phyloP scores from a whole-genome alignment of 345 rosid genomes.

The Citrus australasica region DNA sequence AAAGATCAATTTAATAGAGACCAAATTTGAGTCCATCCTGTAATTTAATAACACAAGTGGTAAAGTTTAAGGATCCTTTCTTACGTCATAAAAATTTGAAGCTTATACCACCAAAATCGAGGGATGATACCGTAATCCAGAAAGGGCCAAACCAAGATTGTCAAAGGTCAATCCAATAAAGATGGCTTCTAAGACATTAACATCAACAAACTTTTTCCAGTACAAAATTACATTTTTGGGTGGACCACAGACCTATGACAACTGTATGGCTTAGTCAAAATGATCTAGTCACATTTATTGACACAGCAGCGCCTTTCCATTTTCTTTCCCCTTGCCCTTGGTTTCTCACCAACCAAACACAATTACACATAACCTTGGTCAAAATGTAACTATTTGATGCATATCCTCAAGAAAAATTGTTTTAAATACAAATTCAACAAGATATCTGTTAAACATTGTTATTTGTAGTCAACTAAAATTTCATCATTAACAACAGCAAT shows the following conservation, averaged over 20 bases:
- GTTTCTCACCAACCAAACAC: constrained; percentile 4
- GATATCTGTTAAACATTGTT: background rate
- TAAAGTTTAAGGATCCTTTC: background rate
- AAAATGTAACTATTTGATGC: background rate
- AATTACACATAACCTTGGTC: background rate
- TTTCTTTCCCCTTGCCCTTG: background rate
- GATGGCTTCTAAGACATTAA: background rate
- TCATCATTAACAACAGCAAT: background rate
- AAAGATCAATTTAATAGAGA: background rate
- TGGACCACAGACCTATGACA: background rate
- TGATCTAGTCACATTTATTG: background rate
- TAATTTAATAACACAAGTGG: background rate
- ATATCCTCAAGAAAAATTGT: background rate
- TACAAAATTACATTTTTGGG: background rate
- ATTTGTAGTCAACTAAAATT: background rate
- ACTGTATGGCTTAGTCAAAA: background rate
- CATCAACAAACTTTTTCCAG: background rate
- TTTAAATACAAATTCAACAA: background rate
- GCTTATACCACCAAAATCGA: background rate
- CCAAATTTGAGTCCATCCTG: background rate
- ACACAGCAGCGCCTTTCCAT: background rate
- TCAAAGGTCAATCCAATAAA: background rate
- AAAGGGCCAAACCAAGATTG: background rate
- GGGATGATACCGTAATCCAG: too few relatives aligned
- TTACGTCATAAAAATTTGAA: background rate